phyloP scores from a whole-genome alignment of 2,329 filamentous ascomycete species.

The Coleophoma eucalyptorum region DNA sequence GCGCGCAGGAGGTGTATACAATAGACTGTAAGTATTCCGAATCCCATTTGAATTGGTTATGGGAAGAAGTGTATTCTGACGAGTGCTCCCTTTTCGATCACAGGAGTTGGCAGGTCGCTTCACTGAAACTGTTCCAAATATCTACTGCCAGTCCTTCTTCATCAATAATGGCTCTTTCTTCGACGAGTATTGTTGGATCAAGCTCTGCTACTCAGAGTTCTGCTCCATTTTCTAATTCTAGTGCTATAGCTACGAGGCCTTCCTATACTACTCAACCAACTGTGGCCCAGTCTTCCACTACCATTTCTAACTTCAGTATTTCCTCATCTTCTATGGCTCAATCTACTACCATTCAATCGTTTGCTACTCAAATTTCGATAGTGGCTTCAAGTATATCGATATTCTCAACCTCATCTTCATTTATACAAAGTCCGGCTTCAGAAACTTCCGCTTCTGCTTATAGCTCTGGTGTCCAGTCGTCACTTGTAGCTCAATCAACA shows the following conservation, averaged over 20 bases:
- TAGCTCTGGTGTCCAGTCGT: not conserved
- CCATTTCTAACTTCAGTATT: not conserved
- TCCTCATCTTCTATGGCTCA: not conserved
- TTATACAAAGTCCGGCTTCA: not conserved
- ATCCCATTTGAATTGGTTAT: not conserved
- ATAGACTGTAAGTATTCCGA: not conserved
- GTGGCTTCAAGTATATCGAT: not conserved
- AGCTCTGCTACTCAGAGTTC: not conserved
- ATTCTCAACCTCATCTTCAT: not conserved
- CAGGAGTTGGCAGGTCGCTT: not conserved
- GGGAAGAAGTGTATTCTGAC: not conserved
- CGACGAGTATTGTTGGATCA: not conserved
- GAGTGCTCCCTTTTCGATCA: not conserved
- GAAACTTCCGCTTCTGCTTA: not conserved
- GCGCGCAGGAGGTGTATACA: not conserved
- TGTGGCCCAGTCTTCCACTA: not conserved
- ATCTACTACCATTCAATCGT: not conserved
- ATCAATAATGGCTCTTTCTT: not conserved
- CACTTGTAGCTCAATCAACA: not conserved
- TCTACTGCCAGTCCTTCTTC: not conserved
- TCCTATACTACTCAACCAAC: not conserved
- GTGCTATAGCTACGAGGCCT: not conserved
- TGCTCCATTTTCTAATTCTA: not conserved
- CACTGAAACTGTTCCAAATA: not conserved
- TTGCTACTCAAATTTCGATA: not conserved